phyloP scores from a whole-genome alignment of 2,329 filamentous ascomycete species.

The Hypoxylon rubiginosum region DNA sequence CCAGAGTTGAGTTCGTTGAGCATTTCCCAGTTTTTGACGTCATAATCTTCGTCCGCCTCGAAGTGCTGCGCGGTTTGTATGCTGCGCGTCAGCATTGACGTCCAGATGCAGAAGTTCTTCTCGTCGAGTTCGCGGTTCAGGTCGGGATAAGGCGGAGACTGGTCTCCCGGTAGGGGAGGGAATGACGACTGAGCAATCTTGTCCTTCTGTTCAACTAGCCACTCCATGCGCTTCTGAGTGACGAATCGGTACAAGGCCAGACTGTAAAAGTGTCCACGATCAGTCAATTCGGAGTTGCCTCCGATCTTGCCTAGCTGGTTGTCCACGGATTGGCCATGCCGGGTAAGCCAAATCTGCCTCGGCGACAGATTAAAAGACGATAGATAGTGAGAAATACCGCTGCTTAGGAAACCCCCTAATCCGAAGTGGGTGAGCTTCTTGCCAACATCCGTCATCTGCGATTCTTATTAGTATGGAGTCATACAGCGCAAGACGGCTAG shows the following conservation, averaged over 20 bases:
- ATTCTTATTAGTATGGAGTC: constrained; percentile 44
- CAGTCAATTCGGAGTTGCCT: constrained; percentile 84
- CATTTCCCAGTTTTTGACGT: constrained; percentile 98
- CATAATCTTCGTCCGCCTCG: constrained; percentile 90
- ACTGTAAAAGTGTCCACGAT: constrained; percentile 84
- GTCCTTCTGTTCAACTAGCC: constrained; percentile 85
- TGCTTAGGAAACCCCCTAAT: constrained; percentile 90
- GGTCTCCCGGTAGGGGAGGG: constrained; percentile 90
- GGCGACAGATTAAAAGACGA: constrained; percentile 97
- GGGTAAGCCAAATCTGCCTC: constrained; percentile 97
- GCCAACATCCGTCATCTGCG: constrained; percentile 93
- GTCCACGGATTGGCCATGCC: constrained; percentile 91
- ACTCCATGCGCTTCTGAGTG: constrained; percentile 81
- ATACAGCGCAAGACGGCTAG: not conserved
- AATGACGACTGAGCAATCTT: constrained; percentile 83
- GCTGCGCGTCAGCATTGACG: constrained; percentile 92
- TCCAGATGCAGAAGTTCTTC: constrained; percentile 98
- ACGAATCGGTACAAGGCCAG: constrained; percentile 86
- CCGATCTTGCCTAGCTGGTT: constrained; percentile 91
- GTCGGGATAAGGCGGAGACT: constrained; percentile 94
- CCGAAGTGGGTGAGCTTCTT: constrained; percentile 93
- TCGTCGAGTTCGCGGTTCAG: constrained; percentile 76
- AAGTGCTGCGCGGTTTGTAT: constrained; percentile 91
- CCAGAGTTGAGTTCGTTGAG: constrained; percentile 96
- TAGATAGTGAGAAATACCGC: constrained; percentile 92